Conservation (phyloP, 108 stramenopile species). For the Schizochytrium sp. region DNA sequence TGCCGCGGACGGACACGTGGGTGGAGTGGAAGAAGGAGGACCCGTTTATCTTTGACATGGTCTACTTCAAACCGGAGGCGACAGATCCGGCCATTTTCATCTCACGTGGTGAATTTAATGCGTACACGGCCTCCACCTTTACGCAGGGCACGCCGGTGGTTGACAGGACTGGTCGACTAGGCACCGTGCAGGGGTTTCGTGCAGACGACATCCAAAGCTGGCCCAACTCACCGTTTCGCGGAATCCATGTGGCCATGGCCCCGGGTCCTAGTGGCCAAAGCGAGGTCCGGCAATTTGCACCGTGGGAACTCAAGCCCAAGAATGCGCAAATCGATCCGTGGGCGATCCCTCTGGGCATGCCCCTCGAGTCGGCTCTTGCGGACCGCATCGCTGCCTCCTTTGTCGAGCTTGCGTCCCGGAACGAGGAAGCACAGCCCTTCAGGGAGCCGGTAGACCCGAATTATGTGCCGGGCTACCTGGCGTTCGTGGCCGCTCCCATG, state of each 20-base stretch:
- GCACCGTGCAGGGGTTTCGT: neutral
- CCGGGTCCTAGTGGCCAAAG: neutral
- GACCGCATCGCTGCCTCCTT: neutral
- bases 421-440: neutral
- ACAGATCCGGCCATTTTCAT: neutral
- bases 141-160: neutral
- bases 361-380: neutral
- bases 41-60: neutral
- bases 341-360: neutral
- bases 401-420: neutral
- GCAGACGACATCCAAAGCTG: neutral
- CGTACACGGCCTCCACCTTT: neutral
- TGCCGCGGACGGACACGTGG: conserved; percentile 3
- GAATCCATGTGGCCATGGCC: neutral
- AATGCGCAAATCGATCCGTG: neutral
- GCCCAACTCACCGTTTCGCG: neutral
- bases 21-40: neutral
- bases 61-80: neutral
- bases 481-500: neutral
- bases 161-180: neutral
- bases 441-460: neutral
- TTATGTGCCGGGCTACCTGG: neutral
- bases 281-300: neutral
- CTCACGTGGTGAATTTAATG: neutral
- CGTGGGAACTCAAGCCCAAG: neutral